Percentiles rank a stretch among this genome's conserved stretches.
Evolutionary conservation across 1,284 basidiomycete genomes (phyloP).

Genomic region (Marasmius fiardii): DNA sequence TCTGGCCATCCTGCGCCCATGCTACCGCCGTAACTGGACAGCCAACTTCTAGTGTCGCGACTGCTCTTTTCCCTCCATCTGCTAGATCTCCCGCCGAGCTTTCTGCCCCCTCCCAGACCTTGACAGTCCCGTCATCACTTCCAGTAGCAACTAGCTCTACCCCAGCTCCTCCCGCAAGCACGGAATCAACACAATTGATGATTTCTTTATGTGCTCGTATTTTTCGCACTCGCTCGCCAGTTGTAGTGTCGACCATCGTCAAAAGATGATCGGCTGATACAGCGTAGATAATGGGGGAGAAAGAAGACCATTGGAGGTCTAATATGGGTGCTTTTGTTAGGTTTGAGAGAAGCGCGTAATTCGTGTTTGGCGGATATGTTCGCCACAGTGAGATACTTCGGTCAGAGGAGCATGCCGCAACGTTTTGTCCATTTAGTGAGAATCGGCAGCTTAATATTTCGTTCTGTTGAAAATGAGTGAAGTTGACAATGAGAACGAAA

Average conservation of each 20-base stretch:
- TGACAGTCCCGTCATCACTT: conserved; percentile 86
- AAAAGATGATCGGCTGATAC: conserved; percentile 85
- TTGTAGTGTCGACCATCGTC: conserved; percentile 68
- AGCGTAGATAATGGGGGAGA: conserved; percentile 68
- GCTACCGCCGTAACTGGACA: conserved; percentile 85
- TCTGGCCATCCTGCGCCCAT: not conserved
- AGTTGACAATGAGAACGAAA: not conserved
- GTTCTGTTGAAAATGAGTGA: conserved; percentile 36
- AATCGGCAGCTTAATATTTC: conserved; percentile 80
- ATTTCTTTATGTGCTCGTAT: conserved; percentile 83
- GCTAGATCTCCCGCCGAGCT: conserved; percentile 28
- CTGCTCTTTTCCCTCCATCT: conserved; percentile 63
- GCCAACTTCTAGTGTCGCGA: conserved; percentile 79
- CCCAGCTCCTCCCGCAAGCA: conserved; percentile 77
- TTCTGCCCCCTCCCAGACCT: conserved; percentile 82
- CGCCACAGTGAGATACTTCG: conserved; percentile 77
- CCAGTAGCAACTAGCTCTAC: conserved; percentile 62
- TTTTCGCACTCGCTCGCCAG: conserved; percentile 72
- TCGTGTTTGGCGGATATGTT: conserved; percentile 78
- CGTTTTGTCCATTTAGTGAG: conserved; percentile 78
- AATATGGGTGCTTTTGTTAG: conserved; percentile 77
- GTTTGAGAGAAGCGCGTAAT: conserved; percentile 74
- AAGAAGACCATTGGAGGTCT: conserved; percentile 80
- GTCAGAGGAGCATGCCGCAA: conserved; percentile 81
- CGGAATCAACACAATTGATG: conserved; percentile 84